Evolutionary conservation across 495 filamentous ascomycete species (phyloP).

Genomic region (Entonaema liquescens): DNA sequence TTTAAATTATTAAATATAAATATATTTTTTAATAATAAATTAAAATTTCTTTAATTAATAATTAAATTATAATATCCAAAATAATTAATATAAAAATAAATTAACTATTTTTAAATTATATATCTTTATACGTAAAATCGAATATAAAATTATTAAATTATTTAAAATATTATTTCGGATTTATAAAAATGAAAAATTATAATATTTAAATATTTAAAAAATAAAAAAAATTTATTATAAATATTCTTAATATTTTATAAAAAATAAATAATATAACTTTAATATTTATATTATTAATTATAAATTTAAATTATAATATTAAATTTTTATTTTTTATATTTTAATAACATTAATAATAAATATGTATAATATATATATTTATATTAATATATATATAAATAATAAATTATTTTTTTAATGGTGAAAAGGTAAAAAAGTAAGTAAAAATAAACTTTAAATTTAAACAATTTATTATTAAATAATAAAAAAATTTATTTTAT

Average conservation of each 20-base stretch:
- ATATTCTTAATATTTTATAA: neutral
- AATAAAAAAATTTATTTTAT: neutral
- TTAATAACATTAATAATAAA: neutral
- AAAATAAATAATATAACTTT: neutral
- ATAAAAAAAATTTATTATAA: neutral
- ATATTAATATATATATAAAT: neutral
- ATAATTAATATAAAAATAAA: neutral
- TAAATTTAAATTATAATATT: neutral
- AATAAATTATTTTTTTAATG: neutral
- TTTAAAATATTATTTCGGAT: neutral
- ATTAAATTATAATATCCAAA: conserved; percentile 3
- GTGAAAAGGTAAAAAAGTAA: neutral
- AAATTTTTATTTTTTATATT: neutral
- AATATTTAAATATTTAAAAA: neutral
- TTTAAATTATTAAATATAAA: neutral
- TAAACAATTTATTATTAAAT: neutral
- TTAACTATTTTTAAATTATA: conserved; percentile 7
- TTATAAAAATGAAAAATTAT: neutral
- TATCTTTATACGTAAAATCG: neutral
- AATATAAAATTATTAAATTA: neutral
- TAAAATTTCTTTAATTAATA: neutral
- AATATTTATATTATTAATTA: conserved; percentile 1
- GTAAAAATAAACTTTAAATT: neutral
- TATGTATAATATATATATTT: neutral
- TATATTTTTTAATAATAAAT: neutral